Base-by-base conservation (phyloP, 139 green algal species). In the Astrephomene gubernaculifera region DNA sequence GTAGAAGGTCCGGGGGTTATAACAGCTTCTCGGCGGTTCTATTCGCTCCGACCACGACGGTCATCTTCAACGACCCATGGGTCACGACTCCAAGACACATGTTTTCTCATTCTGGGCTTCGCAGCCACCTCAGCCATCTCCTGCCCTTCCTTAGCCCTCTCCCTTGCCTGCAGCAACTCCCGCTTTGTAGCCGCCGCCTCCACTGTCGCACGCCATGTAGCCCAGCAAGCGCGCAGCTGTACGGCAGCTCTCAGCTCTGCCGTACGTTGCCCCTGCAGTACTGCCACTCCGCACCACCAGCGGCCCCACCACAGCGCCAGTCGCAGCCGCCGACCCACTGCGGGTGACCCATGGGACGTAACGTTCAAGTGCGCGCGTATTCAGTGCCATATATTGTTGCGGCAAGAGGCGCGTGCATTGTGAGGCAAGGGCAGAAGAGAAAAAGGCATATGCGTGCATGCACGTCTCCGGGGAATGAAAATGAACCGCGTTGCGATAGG, bases 221-320 rank as follows among this genome's bases (percentile, higher is more conserved):
- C 63, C 79, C 79, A 81, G 39, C n/a, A 38, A 0, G 86, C 86
- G 0, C 79, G 60, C 10, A 33, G 1, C 61, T 85, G 79, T 61
- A 89, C 79, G 35, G 22, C 27, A 8, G 52, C 29, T 24, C 86
- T 71, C 61, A 89, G 61, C 86, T 89, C 79, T 36, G 36, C 71
- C 29, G 43, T 81, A 31, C 70, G 79, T 45, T 71, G 71, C 54
- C 86, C 86, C 71, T 84, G 79, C 22, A 69, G 35, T 25, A 87
- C 71, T 52, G 83, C 79, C 70, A 87, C 79, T 0, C 61, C 71
- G 27, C 22, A 10, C 10, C 27, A n/a, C 86, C 78, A 82, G 38
- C 60, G 43, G 0, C 29, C 41, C 78, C 69, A 86, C 2, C 43
- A 57, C 35, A 86, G 29, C 0, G 12, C 49, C 79, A 87, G 45